Base-by-base conservation (phyloP, 164 flowering plant species). In the Akebia trifoliata region DNA sequence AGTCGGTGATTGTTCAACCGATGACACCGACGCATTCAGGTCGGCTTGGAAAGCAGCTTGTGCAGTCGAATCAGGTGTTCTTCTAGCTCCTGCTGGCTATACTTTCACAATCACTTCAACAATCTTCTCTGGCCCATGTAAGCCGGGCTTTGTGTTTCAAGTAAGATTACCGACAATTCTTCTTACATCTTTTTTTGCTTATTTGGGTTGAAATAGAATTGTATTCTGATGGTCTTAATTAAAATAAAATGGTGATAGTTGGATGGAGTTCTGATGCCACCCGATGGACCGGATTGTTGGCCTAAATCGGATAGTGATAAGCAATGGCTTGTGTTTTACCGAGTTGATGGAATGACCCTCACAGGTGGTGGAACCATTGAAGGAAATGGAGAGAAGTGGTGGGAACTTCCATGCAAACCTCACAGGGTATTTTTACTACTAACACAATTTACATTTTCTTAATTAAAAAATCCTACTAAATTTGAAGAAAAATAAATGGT, bases 391-490 rank as follows among this genome's bases (percentile, higher is more conserved):
- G 63, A 80, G 43, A 60, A 84, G 36, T 93, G 98, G 98, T 93
- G 98, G 98, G 90, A 85, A 6, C 91, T 93, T 25, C 97, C 95
- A 2, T 93, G 98, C 83, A 93, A 93, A 63, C 98, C 98, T 60
- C 98, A 93, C 75, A 69, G 77, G 87, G 98, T 92, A 77, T 43
- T 38, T 67, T 29, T 29, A n/a, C n/a, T n/a, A n/a, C n/a, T n/a
- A n/a, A n/a, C 8, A 49, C 21, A 49, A 49, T 4, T 34, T 18
- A 26, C 21, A 6, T 9, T n/a, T n/a, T n/a, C n/a, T n/a, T n/a
- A n/a, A n/a, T n/a, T n/a, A n/a, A n/a, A n/a, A n/a, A n/a, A n/a
- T n/a, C n/a, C n/a, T n/a, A n/a, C n/a, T n/a, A n/a, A n/a, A n/a
- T n/a, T n/a, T 22, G 30, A 15, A 56, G 9, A 22, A n/a, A 21